These are phyloP conservation scores for button mushroom (Agaricus bisporus) DNA, from an alignment of 768 basidiomycete species.

Conservation along the genomic window DNA sequence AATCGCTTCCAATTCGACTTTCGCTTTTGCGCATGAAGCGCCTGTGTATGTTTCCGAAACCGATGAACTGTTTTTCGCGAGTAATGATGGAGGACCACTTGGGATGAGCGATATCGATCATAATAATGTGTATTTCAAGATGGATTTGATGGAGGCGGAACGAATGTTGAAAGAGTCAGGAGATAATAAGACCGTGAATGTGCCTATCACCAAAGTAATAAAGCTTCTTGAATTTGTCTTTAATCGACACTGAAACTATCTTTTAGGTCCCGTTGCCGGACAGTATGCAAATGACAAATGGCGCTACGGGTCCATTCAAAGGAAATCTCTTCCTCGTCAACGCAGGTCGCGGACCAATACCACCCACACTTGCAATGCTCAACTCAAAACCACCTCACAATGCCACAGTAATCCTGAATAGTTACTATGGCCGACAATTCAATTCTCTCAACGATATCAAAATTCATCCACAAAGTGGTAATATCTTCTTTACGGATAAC, in stretches of 20 bases:
- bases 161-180: constrained; percentile 29
- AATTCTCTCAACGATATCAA: constrained; percentile 80
- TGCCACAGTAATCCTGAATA: constrained; percentile 65
- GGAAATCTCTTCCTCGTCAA: constrained; percentile 55
- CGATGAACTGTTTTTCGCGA: constrained; percentile 67
- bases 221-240: constrained; percentile 11
- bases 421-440: constrained; percentile 76
- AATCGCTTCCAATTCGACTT: constrained; percentile 54
- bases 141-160: constrained; percentile 53
- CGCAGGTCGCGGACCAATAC: constrained; percentile 57
- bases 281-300: constrained; percentile 64
- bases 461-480: constrained; percentile 56
- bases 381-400: constrained; percentile 62
- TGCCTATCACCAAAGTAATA: constrained; percentile 40
- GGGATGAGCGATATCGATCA: constrained; percentile 59
- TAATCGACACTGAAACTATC: not conserved
- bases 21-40: constrained; percentile 77
- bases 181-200: constrained; percentile 32
- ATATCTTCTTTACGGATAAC: constrained; percentile 71
- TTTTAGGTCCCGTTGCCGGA: constrained; percentile 51
- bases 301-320: constrained; percentile 58
- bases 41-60: constrained; percentile 61
- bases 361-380: constrained; percentile 59
- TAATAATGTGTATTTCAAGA: constrained; percentile 58
- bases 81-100: constrained; percentile 59